A percentile compares a stretch with the other conserved stretches of the same genome.
Conservation (phyloP, 352 stramenopile species). For the Phytophthora cajani region DNA sequence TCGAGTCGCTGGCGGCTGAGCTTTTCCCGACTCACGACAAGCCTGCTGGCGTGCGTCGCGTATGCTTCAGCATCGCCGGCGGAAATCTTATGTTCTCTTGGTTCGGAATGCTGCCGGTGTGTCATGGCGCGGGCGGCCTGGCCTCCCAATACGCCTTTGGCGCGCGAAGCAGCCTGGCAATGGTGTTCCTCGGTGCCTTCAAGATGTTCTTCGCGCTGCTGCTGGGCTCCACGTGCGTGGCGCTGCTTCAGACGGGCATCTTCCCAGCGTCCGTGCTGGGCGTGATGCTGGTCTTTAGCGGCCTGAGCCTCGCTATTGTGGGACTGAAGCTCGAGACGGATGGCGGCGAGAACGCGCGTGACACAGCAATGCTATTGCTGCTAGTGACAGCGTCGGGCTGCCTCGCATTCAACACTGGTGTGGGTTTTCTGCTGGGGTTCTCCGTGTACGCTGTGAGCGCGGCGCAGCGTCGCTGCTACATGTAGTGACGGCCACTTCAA, state of each 20-base stretch:
- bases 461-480: constrained; percentile 14
- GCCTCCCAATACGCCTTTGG: constrained; percentile 93
- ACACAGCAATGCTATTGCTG: constrained; percentile 45
- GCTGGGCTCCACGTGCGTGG: constrained; percentile 80
- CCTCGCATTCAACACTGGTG: constrained; percentile 65
- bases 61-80: constrained; percentile 72
- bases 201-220: constrained; percentile 93
- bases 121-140: constrained; percentile 92
- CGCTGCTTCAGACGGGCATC: constrained; percentile 60
- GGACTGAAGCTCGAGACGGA: constrained; percentile 39
- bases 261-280: constrained; percentile 66
- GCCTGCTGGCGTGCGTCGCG: constrained; percentile 62
- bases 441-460: constrained; percentile 34
- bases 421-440: constrained; percentile 59
- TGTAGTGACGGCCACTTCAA: constrained; percentile 31
- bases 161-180: constrained; percentile 88
- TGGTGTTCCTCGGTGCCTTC: constrained; percentile 88
- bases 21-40: constrained; percentile 87
- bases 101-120: constrained; percentile 93
- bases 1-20: constrained; percentile 88
- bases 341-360: constrained; percentile 45
- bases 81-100: constrained; percentile 90
- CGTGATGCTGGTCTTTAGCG: constrained; percentile 68
- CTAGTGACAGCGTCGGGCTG: constrained; percentile 49
- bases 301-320: constrained; percentile 54